These are phyloP conservation scores for Prunus persica DNA, from an alignment of 306 rosid species.

Conservation along the genomic window Prunus_persica_NCBIv2 NC_034012.1:3264001-3264500, in stretches of 20 bases:
- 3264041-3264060: not conserved
- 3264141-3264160: not conserved
- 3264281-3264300: too few species aligned
- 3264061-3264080: not conserved
- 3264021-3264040: not conserved
- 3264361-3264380: not conserved
- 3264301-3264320: too few species aligned
- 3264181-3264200: not conserved
- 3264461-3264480: too few species aligned
- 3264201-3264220: not conserved
- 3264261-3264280: not conserved
- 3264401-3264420: too few species aligned
- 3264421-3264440: too few species aligned
- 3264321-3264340: not conserved
- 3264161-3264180: constrained; percentile 13
- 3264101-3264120: not conserved
- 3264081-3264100: not conserved
- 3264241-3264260: not conserved
- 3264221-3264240: not conserved
- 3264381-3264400: not conserved
- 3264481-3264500: too few species aligned
- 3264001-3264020: not conserved
- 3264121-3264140: constrained; percentile 9
- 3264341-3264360: not conserved
- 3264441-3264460: too few species aligned